Evolutionary conservation across 2,329 filamentous ascomycete species (phyloP).

Genomic region (Cladophialophora exuberans): DNA sequence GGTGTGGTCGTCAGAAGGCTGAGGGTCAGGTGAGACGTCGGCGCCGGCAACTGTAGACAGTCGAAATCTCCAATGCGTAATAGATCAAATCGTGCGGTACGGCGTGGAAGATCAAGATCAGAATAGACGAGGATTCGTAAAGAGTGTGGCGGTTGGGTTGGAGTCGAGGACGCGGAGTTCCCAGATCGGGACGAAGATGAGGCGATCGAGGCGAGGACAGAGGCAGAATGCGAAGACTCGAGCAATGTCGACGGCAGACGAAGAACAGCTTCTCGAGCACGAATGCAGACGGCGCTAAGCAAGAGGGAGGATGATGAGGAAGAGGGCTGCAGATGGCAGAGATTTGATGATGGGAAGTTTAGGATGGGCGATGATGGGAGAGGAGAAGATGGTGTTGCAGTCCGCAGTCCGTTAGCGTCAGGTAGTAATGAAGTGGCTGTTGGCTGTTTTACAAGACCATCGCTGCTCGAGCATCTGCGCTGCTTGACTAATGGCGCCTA

Average conservation of each 20-base stretch:
- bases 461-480: too few species aligned
- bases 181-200: constrained; percentile 21
- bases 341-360: constrained; percentile 1
- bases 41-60: background rate
- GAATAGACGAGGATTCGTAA: constrained; percentile 16
- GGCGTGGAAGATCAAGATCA: background rate
- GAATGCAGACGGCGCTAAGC: constrained; percentile 6
- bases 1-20: background rate
- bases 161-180: constrained; percentile 25
- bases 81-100: background rate
- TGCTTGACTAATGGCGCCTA: too few species aligned
- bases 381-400: constrained; percentile 2
- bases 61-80: background rate
- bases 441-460: too few species aligned
- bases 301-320: constrained; percentile 3
- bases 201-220: constrained; percentile 20
- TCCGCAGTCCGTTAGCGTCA: constrained; percentile 9
- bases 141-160: constrained; percentile 24
- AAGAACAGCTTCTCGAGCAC: background rate
- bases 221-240: constrained; percentile 13
- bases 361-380: constrained; percentile 8
- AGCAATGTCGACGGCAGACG: background rate
- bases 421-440: too few species aligned
- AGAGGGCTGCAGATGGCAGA: constrained; percentile 5
- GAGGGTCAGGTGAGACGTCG: background rate